These are phyloP conservation scores for Pseudognaphalium luteoalbum DNA, from an alignment of 129 eudicot genomes.

Conservation along the genomic window DNA sequence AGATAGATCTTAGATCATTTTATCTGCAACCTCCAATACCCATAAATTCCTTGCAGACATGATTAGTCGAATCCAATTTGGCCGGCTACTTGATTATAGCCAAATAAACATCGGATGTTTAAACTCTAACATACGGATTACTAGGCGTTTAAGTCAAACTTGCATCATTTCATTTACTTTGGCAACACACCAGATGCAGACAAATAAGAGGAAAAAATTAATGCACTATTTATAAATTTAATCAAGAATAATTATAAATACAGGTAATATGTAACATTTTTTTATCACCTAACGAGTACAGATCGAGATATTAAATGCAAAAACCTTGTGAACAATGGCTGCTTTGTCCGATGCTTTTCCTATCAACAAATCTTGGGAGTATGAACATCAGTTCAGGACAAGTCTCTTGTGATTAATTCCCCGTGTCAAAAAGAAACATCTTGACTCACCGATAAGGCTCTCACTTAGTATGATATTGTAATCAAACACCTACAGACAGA, in stretches of 20 bases:
- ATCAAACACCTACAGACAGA: slow-evolving; percentile 6
- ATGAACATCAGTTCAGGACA: not conserved
- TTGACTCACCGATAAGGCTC: not conserved
- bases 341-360: slow-evolving; percentile 5
- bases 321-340: not conserved
- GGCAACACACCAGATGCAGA: slow-evolving; percentile 10
- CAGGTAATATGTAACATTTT: slow-evolving; percentile 15
- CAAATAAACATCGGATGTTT: no score
- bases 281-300: not conserved
- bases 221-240: not conserved
- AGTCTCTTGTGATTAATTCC: slow-evolving; percentile 7
- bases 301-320: not conserved
- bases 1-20: no score
- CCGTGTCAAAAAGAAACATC: slow-evolving; percentile 9
- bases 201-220: not conserved
- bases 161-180: not conserved
- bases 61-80: no score
- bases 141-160: no score
- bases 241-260: slow-evolving; percentile 20
- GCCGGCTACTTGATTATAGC: no score
- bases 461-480: slow-evolving; percentile 15
- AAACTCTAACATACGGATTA: no score
- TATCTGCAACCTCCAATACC: no score
- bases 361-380: slow-evolving; percentile 6
- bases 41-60: no score